Evolutionary conservation across 768 basidiomycete species (phyloP).

Genomic region (Lactarius akahatsu): DNA sequence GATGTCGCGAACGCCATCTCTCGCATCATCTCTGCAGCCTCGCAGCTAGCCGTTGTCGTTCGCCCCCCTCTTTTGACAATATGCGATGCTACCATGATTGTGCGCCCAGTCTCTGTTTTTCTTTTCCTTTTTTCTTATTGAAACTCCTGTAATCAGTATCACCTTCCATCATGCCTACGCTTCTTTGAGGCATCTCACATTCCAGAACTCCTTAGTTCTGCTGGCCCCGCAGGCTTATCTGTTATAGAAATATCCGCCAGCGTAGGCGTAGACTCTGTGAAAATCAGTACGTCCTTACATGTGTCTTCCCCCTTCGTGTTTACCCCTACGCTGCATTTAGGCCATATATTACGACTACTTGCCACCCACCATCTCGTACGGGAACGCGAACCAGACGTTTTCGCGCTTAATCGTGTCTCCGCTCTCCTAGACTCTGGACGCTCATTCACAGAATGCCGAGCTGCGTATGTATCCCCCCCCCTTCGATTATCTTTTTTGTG

Average conservation of each 20-base stretch:
- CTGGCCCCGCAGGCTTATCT: constrained; percentile 53
- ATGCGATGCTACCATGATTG: constrained; percentile 71
- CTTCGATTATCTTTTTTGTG: background rate
- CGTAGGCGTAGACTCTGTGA: constrained; percentile 45
- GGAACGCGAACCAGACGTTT: constrained; percentile 69
- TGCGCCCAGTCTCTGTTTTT: constrained; percentile 37
- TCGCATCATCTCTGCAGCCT: constrained; percentile 66
- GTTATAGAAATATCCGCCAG: constrained; percentile 41
- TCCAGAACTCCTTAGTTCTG: constrained; percentile 66
- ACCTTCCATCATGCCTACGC: constrained; percentile 71
- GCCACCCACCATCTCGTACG: constrained; percentile 76
- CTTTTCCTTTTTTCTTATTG: background rate
- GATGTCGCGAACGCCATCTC: constrained; percentile 58
- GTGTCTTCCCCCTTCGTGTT: background rate
- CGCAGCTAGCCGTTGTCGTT: constrained; percentile 62
- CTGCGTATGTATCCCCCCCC: constrained; percentile 40
- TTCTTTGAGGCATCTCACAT: constrained; percentile 70
- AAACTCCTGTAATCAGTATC: constrained; percentile 48
- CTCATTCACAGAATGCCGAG: constrained; percentile 46
- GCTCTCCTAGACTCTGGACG: constrained; percentile 70
- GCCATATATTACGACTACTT: constrained; percentile 70
- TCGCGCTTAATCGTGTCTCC: constrained; percentile 68
- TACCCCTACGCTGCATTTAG: constrained; percentile 37
- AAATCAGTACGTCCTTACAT: constrained; percentile 47
- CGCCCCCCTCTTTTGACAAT: constrained; percentile 69